phyloP scores from a whole-genome alignment of 352 stramenopile genomes.

The Pythium plurisporium region DNA sequence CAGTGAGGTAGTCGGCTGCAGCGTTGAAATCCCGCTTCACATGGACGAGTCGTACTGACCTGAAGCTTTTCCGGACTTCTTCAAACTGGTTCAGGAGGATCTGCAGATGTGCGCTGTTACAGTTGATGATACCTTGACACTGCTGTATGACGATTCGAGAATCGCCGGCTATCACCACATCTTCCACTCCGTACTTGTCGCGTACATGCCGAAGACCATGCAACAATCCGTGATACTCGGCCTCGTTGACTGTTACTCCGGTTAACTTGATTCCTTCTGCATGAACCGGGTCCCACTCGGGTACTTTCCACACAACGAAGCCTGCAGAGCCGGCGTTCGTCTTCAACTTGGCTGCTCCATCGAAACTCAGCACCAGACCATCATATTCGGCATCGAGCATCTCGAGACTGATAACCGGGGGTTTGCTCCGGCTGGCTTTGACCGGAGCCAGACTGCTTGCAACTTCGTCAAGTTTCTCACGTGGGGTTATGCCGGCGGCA shows the following conservation, averaged over 20 bases:
- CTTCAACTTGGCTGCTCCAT: conserved; percentile 14
- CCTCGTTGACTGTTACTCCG: conserved; percentile 12
- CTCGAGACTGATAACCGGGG: background rate
- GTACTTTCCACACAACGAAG: conserved; percentile 10
- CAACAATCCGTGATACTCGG: conserved; percentile 14
- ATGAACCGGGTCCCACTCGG: conserved; percentile 2
- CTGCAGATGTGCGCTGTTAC: conserved; percentile 6
- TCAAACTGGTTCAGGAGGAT: too few relatives aligned
- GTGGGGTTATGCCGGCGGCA: conserved; percentile 7
- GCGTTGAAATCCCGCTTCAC: conserved; percentile 3
- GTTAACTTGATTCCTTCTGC: background rate
- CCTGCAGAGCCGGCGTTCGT: conserved; percentile 1
- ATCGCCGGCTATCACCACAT: conserved; percentile 6
- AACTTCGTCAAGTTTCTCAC: conserved; percentile 11
- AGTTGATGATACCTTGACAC: conserved; percentile 5
- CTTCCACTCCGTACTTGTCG: background rate
- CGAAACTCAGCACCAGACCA: conserved; percentile 9
- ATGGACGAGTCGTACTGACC: background rate
- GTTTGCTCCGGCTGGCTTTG: background rate
- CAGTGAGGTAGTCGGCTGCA: background rate
- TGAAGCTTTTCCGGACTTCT: too few relatives aligned
- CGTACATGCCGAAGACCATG: background rate
- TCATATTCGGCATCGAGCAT: conserved; percentile 9
- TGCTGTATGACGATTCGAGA: conserved; percentile 10
- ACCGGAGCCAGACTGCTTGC: background rate